Evolutionary conservation across 164 flowering plant species (phyloP), one percentile per base, ranked within the genome.

Genomic region (Amborella trichopoda): DNA sequence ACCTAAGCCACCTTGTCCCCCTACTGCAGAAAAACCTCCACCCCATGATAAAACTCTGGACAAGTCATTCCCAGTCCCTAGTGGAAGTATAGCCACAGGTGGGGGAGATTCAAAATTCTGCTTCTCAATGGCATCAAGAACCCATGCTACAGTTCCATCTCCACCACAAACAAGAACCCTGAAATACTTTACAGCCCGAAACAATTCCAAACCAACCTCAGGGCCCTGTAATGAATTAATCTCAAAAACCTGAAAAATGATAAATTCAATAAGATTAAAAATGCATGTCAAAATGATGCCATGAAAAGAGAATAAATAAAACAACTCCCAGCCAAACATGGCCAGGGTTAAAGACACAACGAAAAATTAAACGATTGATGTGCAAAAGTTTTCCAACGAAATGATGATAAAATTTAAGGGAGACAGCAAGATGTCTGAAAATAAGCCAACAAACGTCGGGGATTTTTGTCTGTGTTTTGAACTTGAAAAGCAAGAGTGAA

Each of bases 121-220:
- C 68, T 83, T 93, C 49, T 93, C 99, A 50, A 93, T 82, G 44
- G 91, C 81, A 75, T 85, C 69, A 47, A 93, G 55, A 40, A 93
- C 95, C 99, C 99, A 93, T 26, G 95, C 94, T 44, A 88, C 99
- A 23, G 96, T 93, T 33, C 99, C 99, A 68, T 93, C 99, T 52
- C 99, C 99, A 12, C 99, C 99, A 69, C 99, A 93, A 16, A 85
- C 87, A 39, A 93, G 88, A 64, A 93, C 65, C 62, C 94, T 75
- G 71, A 93, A 93, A 68, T 93, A 94, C 26, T 91, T 70, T 44
- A 93, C 94, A 52, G 63, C 77, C 61, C 89, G 71, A 67, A 93
- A 93, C 36, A 93, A 56, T 55, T 69, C 69, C 46, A 93, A 80
- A 26, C 99, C 99, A 21, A 67, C 70, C 59, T 93, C 96, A 39